phyloP scores from a whole-genome alignment of 2,329 filamentous ascomycete species.

The Raffaelea deltoideospora region DNA sequence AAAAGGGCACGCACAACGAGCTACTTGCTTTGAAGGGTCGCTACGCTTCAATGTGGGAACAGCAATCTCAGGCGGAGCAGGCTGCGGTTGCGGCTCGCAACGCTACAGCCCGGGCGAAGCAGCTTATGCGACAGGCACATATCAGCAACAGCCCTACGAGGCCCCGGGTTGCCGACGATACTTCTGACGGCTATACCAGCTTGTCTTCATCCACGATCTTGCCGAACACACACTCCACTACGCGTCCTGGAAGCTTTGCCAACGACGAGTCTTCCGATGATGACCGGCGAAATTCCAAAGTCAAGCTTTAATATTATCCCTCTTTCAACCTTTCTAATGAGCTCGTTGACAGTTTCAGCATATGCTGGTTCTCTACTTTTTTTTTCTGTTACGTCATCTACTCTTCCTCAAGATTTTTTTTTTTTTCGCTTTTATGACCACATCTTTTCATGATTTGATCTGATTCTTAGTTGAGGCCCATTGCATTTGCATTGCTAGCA shows the following conservation, averaged over 20 bases:
- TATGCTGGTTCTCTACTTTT: too few species aligned
- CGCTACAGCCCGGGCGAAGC: conserved; percentile 25
- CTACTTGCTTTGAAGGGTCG: conserved; percentile 54
- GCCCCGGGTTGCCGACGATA: conserved; percentile 20
- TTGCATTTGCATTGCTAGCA: too few species aligned
- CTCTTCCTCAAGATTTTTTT: neutral
- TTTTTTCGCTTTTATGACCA: neutral
- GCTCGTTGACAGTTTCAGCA: too few species aligned
- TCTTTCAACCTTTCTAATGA: too few species aligned
- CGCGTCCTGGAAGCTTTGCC: conserved; percentile 9
- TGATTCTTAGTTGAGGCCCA: too few species aligned
- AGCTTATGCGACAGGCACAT: conserved; percentile 33
- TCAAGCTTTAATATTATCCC: too few species aligned
- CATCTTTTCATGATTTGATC: too few species aligned
- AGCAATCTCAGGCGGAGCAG: conserved; percentile 66
- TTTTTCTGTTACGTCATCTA: neutral
- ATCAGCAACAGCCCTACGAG: conserved; percentile 17
- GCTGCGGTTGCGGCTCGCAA: conserved; percentile 44
- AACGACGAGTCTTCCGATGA: conserved; percentile 9
- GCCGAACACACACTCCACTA: conserved; percentile 17
- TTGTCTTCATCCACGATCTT: conserved; percentile 29
- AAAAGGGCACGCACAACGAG: conserved; percentile 38
- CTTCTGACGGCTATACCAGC: conserved; percentile 30
- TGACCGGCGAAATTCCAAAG: neutral
- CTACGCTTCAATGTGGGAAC: conserved; percentile 79